Evolutionary conservation across 768 basidiomycete species (phyloP).

Genomic region (Psilocybe tampanensis): DNA sequence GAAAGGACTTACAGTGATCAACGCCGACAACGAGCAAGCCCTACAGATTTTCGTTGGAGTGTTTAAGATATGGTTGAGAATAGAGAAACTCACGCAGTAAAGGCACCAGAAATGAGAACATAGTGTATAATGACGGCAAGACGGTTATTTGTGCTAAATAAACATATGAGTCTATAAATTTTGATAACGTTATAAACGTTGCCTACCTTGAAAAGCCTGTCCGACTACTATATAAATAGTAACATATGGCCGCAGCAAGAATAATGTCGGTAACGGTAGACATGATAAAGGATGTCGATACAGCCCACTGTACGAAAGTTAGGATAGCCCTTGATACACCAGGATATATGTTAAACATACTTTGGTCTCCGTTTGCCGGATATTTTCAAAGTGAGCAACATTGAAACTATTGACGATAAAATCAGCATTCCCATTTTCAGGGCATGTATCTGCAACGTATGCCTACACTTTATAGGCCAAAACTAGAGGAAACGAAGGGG

Average conservation of each 20-base stretch:
- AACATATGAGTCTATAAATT: too few species aligned
- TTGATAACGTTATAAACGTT: not conserved
- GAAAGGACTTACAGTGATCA: slow-evolving; percentile 5
- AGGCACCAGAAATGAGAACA: slow-evolving; percentile 15
- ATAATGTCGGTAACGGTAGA: slow-evolving; percentile 17
- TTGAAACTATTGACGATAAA: too few species aligned
- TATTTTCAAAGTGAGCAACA: too few species aligned
- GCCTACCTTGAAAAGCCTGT: slow-evolving; percentile 8
- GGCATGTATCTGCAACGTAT: too few species aligned
- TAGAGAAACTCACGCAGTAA: slow-evolving; percentile 14
- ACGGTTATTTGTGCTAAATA: slow-evolving; percentile 10
- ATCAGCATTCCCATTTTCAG: too few species aligned
- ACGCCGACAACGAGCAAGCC: slow-evolving; percentile 16
- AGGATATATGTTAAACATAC: too few species aligned
- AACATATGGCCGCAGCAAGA: slow-evolving; percentile 16
- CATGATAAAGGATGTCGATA: slow-evolving; percentile 10
- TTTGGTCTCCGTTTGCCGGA: too few species aligned
- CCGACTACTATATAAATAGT: slow-evolving; percentile 18
- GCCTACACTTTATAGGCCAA: too few species aligned
- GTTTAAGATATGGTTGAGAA: too few species aligned
- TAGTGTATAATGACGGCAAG: slow-evolving; percentile 17
- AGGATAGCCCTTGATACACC: not conserved
- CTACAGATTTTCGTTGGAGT: slow-evolving; percentile 1
- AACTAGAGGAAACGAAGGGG: too few species aligned
- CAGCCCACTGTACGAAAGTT: slow-evolving; percentile 8